Evolutionary conservation across 2,329 filamentous ascomycete genomes (phyloP).

Genomic region (Verticillium klebahnii): DNA sequence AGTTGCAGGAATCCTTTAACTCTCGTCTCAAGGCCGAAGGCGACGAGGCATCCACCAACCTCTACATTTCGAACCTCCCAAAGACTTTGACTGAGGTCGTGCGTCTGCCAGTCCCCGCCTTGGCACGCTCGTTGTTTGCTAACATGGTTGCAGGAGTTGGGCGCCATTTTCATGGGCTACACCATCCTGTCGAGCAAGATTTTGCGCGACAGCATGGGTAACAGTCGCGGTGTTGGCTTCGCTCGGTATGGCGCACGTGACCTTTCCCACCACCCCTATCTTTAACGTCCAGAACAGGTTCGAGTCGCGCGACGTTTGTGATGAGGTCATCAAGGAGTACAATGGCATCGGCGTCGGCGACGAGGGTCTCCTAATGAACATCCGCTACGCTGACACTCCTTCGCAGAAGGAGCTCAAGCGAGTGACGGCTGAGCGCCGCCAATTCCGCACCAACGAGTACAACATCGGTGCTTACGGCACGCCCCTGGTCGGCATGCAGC

Average conservation of each 20-base stretch:
- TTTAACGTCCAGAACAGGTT: constrained; percentile 54
- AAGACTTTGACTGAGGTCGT: constrained; percentile 89
- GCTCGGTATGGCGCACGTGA: constrained; percentile 63
- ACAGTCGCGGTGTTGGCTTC: constrained; percentile 95
- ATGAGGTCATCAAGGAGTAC: constrained; percentile 81
- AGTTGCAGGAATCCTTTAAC: constrained; percentile 84
- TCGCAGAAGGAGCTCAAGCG: constrained; percentile 96
- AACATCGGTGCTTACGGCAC: constrained; percentile 69
- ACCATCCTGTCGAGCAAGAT: constrained; percentile 92
- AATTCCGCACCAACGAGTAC: constrained; percentile 95
- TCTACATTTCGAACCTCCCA: constrained; percentile 96
- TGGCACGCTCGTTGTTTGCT: neutral
- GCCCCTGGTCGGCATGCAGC: constrained; percentile 52
- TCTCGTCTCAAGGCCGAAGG: constrained; percentile 95
- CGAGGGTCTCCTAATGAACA: constrained; percentile 80
- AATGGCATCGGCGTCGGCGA: constrained; percentile 74
- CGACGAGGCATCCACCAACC: constrained; percentile 84
- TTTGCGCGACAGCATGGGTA: constrained; percentile 83
- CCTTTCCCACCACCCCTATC: neutral
- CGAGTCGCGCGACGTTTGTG: constrained; percentile 81
- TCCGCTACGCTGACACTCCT: constrained; percentile 94
- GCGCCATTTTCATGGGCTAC: constrained; percentile 73
- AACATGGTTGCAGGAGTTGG: constrained; percentile 54
- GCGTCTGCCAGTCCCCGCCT: constrained; percentile 27
- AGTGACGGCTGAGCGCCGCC: constrained; percentile 88